Evolutionary conservation across 805 yeast genomes (phyloP).

Genomic region (Millerozyma miso): DNA sequence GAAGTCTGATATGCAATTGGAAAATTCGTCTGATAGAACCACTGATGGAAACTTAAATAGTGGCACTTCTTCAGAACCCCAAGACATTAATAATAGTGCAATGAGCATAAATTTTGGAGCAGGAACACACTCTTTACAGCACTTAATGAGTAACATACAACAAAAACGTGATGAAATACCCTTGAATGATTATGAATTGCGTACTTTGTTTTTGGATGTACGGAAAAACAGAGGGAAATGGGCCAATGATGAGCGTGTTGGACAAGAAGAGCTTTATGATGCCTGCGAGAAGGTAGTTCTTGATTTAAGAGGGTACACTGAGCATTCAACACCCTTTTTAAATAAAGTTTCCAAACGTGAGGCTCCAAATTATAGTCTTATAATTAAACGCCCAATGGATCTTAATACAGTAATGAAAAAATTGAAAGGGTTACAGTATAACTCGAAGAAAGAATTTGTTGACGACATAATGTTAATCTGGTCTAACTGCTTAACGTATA

Average conservation of each 20-base stretch:
- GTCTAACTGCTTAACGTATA: conserved; percentile 89
- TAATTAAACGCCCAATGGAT: conserved; percentile 95
- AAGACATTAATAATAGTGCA: conserved; percentile 13
- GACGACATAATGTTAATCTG: conserved; percentile 93
- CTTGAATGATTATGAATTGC: conserved; percentile 76
- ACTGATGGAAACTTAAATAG: conserved; percentile 12
- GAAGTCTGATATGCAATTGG: conserved; percentile 71
- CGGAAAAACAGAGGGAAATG: conserved; percentile 94
- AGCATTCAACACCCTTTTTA: conserved; percentile 92
- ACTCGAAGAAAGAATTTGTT: conserved; percentile 84
- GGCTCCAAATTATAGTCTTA: conserved; percentile 91
- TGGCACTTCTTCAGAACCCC: conserved; percentile 5
- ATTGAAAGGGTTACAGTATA: conserved; percentile 75
- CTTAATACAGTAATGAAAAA: conserved; percentile 90
- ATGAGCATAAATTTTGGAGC: conserved; percentile 34
- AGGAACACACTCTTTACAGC: conserved; percentile 53
- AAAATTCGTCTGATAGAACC: conserved; percentile 18
- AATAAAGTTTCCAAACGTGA: conserved; percentile 96
- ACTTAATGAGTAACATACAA: conserved; percentile 74
- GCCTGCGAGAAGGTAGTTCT: conserved; percentile 94
- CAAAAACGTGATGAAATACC: conserved; percentile 69
- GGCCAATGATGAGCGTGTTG: conserved; percentile 93
- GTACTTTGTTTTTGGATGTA: conserved; percentile 85
- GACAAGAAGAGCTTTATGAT: conserved; percentile 96
- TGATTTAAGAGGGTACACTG: conserved; percentile 87